phyloP scores from a whole-genome alignment of 768 basidiomycete genomes.

The Daedalea quercina region DNA sequence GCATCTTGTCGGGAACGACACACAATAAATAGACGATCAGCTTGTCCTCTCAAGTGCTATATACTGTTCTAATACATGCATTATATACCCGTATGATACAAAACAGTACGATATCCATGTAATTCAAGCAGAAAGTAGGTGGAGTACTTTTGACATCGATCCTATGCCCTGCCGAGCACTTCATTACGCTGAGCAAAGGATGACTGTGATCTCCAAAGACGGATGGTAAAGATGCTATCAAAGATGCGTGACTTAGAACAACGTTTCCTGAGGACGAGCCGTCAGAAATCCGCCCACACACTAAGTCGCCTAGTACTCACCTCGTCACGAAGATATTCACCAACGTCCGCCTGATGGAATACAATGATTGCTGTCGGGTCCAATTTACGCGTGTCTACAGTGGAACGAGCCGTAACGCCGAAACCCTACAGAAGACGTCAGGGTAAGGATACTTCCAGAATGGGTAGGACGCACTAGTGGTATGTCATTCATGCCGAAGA shows the following conservation, averaged over 20 bases:
- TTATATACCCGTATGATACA: background rate
- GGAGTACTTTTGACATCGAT: background rate
- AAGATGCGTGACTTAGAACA: conserved; percentile 41
- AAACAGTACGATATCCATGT: background rate
- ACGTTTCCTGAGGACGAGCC: conserved; percentile 53
- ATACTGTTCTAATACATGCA: background rate
- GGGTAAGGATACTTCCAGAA: conserved; percentile 2
- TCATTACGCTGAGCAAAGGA: conserved; percentile 22
- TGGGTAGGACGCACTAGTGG: conserved; percentile 61
- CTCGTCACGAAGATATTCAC: conserved; percentile 97
- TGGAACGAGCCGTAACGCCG: conserved; percentile 94
- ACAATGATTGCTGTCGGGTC: conserved; percentile 97
- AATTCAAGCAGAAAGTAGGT: background rate
- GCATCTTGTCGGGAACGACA: too few species aligned
- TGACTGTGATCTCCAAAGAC: background rate
- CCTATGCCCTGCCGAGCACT: conserved; percentile 33
- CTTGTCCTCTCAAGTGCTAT: background rate
- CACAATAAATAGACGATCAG: too few species aligned
- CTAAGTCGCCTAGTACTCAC: conserved; percentile 32
- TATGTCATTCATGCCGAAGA: conserved; percentile 92
- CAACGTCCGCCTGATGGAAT: conserved; percentile 99
- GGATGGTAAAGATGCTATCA: background rate
- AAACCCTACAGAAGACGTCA: conserved; percentile 61
- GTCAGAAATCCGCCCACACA: background rate
- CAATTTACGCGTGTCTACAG: conserved; percentile 91